Evolutionary conservation across 106 monocot genomes (phyloP).

Genomic region (Hemerocallis citrina): DNA sequence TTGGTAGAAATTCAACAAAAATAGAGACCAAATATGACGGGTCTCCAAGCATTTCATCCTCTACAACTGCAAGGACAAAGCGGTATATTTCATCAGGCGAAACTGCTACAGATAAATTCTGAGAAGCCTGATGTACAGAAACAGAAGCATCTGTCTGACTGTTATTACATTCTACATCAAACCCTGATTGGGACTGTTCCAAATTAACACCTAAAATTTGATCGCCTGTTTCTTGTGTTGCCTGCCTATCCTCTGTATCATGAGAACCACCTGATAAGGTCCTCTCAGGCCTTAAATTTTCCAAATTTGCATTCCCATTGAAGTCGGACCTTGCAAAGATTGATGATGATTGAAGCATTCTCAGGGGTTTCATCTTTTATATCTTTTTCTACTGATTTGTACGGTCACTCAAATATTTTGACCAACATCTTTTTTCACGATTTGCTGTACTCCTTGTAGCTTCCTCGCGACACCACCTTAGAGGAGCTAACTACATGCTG

Average conservation of each 20-base stretch:
- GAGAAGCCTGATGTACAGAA: conserved; percentile 21
- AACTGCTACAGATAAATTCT: conserved; percentile 35
- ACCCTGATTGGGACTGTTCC: conserved; percentile 12
- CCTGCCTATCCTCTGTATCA: conserved; percentile 13
- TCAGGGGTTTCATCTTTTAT: conserved; percentile 14
- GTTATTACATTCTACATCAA: conserved; percentile 10
- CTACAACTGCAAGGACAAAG: conserved; percentile 58
- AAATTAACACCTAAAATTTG: conserved; percentile 8
- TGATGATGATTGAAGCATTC: conserved; percentile 5
- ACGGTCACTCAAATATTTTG: conserved; percentile 12
- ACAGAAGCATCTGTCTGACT: conserved; percentile 14
- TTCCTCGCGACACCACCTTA: not conserved
- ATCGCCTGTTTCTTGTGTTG: not conserved
- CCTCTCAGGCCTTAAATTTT: conserved; percentile 1
- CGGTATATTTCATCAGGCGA: conserved; percentile 76
- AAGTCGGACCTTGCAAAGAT: conserved; percentile 22
- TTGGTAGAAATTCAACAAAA: conserved; percentile 66
- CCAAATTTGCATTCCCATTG: conserved; percentile 18
- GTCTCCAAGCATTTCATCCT: conserved; percentile 81
- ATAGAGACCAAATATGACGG: conserved; percentile 65
- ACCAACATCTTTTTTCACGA: conserved; percentile 1
- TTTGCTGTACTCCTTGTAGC: not conserved
- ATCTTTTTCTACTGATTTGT: conserved; percentile 7
- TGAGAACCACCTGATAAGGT: conserved; percentile 12
- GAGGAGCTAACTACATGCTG: conserved; percentile 11